Base-by-base conservation (phyloP, 192 early-diverging fungal species). In the Geranomyces michiganensis region DNA sequence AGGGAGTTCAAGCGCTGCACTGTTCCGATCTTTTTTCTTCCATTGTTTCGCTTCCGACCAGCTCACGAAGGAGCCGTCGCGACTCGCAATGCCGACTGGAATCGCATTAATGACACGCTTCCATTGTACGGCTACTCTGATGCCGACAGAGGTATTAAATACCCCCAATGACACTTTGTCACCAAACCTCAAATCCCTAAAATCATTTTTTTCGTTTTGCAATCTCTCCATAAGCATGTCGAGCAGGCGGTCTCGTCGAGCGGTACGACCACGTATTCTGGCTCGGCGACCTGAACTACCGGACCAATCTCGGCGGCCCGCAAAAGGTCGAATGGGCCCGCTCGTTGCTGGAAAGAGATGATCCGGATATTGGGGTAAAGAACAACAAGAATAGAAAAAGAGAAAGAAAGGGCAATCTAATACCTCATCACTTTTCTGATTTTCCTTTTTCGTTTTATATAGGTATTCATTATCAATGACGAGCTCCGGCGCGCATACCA, bases 271-370 rank as follows among this genome's bases (percentile, higher is more conserved):
- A 90, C 76, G 77, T 91, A 13, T 82, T 99, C 58, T 99, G 94
- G 92, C 75, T 94, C 22, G 97, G 97, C 22, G 97, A 99, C 76
- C 75, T 99, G 58, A 99, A 99, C 77, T 98, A 99, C 80, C 87
- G 97, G 5, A 79, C 87, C 12, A 85, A 90, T 47, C 70, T 78
- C 13, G 85, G 84, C 9, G 36, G 36, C 5, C 81, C 92, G 47
- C 86, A 87, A 56, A 67, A 67, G 12, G 33, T 77, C 0, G 43
- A 92, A 5, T 82, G 78, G 22, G 81, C 82, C 10, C 76, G 84
- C 6, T 69, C 93, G 47, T 75, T 88, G 51, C 33, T 70, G 5
- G 55, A 15, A n/a, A 36, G 60, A 61, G 33, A 31, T 15, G n/a
- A 30, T 5, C 56, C 68, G n/a, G 68, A 70, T 24, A 59, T 70